phyloP scores from a whole-genome alignment of 306 rosid species.

The Senna siamea region DNA sequence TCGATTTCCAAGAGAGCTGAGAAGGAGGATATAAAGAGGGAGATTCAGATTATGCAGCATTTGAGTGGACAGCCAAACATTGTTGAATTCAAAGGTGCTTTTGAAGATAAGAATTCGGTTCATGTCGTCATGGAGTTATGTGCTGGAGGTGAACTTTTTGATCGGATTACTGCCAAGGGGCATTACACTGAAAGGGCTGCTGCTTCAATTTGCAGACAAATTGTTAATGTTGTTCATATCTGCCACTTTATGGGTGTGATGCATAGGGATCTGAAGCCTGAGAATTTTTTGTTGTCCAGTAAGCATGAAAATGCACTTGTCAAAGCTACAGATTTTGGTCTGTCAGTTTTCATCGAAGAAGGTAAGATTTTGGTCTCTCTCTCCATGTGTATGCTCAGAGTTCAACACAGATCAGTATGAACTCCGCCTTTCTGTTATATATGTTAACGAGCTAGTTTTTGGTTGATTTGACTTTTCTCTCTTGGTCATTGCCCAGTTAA shows the following conservation, averaged over 20 bases:
- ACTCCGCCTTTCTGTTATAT: background rate
- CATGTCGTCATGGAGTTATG: constrained; percentile 90
- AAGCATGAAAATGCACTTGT: constrained; percentile 70
- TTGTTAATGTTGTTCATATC: constrained; percentile 81
- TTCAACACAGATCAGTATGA: background rate
- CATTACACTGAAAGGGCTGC: constrained; percentile 87
- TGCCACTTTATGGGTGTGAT: constrained; percentile 96
- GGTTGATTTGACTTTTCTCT: background rate
- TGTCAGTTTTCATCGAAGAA: constrained; percentile 89
- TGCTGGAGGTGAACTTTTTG: constrained; percentile 93
- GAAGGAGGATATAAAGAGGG: constrained; percentile 79
- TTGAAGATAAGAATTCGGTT: constrained; percentile 78
- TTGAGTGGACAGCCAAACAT: constrained; percentile 89
- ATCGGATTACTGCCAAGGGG: constrained; percentile 83
- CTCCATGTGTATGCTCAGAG: background rate
- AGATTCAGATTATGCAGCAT: constrained; percentile 94
- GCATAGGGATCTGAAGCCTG: constrained; percentile 94
- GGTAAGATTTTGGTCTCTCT: constrained; percentile 43
- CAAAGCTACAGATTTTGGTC: constrained; percentile 90
- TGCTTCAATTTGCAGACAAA: constrained; percentile 73
- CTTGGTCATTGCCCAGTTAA: background rate
- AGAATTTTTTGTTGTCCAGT: constrained; percentile 86
- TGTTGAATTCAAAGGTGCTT: constrained; percentile 88
- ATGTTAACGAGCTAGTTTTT: background rate
- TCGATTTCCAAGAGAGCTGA: constrained; percentile 80